Base-by-base conservation (phyloP, 2,329 filamentous ascomycete genomes). In the Acrodontium crateriforme region DNA sequence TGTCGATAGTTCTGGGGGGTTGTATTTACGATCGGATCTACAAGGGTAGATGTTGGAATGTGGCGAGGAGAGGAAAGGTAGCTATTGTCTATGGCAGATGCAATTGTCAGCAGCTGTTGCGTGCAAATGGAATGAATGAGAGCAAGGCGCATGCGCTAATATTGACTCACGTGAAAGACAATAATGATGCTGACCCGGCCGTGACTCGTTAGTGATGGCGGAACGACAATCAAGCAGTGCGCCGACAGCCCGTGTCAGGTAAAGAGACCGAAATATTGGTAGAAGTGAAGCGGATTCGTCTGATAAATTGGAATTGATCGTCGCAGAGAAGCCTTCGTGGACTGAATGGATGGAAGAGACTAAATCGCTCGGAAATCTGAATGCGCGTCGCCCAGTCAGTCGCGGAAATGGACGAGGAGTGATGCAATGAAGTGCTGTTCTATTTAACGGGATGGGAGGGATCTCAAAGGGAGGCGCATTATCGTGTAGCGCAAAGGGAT, bases 131-230 rank as follows among this genome's bases (percentile, higher is more conserved):
- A 5, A 22, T 22, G 20, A 22, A 4, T 16, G 24, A 18, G 26
- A 30, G 29, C 19, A 25, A 18, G 23, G 24, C 9, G 20, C 20
- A 22, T 12, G 20, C 20, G 20, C 20, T 10, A 10, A 22, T 22
- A 25, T 15, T 9, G 22, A 42, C 45, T 44, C 29, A 46, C 44
- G 29, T 38, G 34, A 40, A 42, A 44, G 32, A 37, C 38, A 41
- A 39, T 45, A 44, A 47, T 35, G 30, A 46, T 47, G 45, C 47
- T 49, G 37, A 37, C 31, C 36, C 43, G 44, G 46, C 46, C 44
- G 46, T 47, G 32, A 45, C 21, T 46, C 34, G 40, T 41, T 34
- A 37, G 24, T 18, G 31, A 32, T 32, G 32, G 34, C 36, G 30
- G 29, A 34, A 30, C 28, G 30, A 29, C 25, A 36, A 38, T 31